These are phyloP conservation scores for Peterozyma toletana DNA, from an alignment of 805 yeast genomes.

Conservation along the genomic window DNA sequence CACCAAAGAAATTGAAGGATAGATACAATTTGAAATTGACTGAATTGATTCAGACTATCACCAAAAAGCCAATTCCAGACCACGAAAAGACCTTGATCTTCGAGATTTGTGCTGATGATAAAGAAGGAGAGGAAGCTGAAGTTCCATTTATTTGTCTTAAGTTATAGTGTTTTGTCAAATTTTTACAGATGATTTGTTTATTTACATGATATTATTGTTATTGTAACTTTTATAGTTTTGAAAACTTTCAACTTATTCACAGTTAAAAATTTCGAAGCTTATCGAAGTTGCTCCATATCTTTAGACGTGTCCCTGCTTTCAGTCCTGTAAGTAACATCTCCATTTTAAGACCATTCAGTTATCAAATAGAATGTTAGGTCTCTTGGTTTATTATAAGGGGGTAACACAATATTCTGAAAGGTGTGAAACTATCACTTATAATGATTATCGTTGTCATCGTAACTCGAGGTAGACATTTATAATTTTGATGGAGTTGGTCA, in stretches of 20 bases:
- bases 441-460: no score
- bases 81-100: slow-evolving; percentile 75
- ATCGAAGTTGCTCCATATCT: slow-evolving; percentile 11
- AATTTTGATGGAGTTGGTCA: no score
- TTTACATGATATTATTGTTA: background rate
- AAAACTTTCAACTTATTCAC: no score
- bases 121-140: slow-evolving; percentile 91
- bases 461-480: no score
- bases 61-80: slow-evolving; percentile 72
- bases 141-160: slow-evolving; percentile 79
- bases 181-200: background rate
- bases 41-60: slow-evolving; percentile 72
- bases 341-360: no score
- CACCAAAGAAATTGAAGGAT: slow-evolving; percentile 82
- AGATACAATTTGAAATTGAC: slow-evolving; percentile 63
- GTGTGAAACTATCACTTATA: no score
- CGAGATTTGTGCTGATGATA: slow-evolving; percentile 90
- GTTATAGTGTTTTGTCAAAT: slow-evolving; percentile 15
- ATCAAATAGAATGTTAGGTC: no score
- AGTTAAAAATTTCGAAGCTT: no score
- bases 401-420: no score
- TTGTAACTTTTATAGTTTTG: background rate
- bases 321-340: no score
- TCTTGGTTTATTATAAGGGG: no score
- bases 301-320: no score